Evolutionary conservation across 257 asterid species (phyloP).

Genomic region (Rubia yunnanensis): DNA sequence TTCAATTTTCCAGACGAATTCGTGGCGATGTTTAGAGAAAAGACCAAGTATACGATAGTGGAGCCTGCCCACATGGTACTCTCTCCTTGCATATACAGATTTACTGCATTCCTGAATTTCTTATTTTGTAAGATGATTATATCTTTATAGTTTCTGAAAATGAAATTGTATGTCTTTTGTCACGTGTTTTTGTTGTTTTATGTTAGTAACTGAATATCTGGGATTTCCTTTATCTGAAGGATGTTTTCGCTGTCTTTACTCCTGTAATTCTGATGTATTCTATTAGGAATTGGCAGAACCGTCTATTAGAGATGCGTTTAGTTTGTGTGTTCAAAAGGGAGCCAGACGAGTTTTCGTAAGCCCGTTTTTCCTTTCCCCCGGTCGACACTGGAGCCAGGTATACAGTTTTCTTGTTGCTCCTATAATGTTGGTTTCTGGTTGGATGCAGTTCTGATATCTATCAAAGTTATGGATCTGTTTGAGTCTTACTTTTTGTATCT

Average conservation of each 20-base stretch:
- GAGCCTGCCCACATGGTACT: slow-evolving; percentile 99
- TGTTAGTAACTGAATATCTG: not conserved
- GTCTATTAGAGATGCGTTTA: slow-evolving; percentile 76
- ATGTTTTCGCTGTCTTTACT: not conserved
- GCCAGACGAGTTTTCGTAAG: slow-evolving; percentile 77
- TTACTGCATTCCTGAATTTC: not conserved
- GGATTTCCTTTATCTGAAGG: not conserved
- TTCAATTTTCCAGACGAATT: slow-evolving; percentile 52
- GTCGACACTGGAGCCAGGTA: slow-evolving; percentile 94
- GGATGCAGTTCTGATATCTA: not conserved
- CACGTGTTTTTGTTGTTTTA: not conserved
- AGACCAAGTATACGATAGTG: slow-evolving; percentile 63
- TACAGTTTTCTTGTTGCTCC: not conserved
- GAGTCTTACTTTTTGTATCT: slow-evolving; percentile 20
- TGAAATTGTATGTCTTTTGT: not conserved
- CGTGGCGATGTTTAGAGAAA: slow-evolving; percentile 74
- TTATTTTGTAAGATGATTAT: not conserved
- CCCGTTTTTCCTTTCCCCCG: slow-evolving; percentile 96
- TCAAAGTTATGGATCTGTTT: slow-evolving; percentile 11
- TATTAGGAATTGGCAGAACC: slow-evolving; percentile 91
- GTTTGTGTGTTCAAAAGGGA: slow-evolving; percentile 73
- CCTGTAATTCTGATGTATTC: not conserved
- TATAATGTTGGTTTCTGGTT: not conserved
- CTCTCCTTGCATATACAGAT: not conserved
- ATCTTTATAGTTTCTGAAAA: not conserved